Evolutionary conservation across 306 rosid species (phyloP), one percentile per base, ranked within the genome.

Genomic region (Clitoria ternatea): DNA sequence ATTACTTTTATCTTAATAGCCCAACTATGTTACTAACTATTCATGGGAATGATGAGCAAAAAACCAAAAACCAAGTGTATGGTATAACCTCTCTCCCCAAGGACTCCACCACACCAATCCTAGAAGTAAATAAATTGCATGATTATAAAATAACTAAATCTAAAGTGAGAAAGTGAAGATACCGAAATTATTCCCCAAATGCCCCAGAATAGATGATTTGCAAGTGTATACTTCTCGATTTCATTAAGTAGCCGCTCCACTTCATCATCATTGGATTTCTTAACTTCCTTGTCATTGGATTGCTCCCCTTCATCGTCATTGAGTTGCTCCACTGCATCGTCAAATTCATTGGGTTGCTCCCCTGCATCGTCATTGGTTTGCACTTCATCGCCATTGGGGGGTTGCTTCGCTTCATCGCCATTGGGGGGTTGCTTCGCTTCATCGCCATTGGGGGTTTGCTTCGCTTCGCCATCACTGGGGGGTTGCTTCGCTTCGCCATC

Each of bases 101-200:
- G 69, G 59, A 57, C 32, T 72, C 40, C 14, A 1, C 56, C 43
- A 33, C 44, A 50, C 24, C 55, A 20, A 33, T 59, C 49, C 35
- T 61, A 44, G 43, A 53, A 11, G 23, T 22, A 9, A 13, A 63
- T n/a, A 40, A 74, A n/a, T n/a, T n/a, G 56, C 20, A 53, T 36
- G 26, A 19, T 14, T 17, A 32, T 56, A 42, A 22, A 77, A 48
- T 15, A 36, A 67, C 0, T 23, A 19, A 27, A 50, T 33, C 7
- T n/a, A 6, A 45, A 50, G 14, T 40, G 42, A 43, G 79, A 50
- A 49, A 59, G 76, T 20, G 45, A 72, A 66, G 9, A 33, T 92
- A 92, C 97, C 94, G 97, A 92, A 60, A 92, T 89, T 62, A 92
- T 87, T 78, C 97, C 97, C 97, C 97, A 92, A 50, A 92, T 52